Base-by-base conservation (phyloP, 179 eudicot species). In the Vitellaria paradoxa region DNA sequence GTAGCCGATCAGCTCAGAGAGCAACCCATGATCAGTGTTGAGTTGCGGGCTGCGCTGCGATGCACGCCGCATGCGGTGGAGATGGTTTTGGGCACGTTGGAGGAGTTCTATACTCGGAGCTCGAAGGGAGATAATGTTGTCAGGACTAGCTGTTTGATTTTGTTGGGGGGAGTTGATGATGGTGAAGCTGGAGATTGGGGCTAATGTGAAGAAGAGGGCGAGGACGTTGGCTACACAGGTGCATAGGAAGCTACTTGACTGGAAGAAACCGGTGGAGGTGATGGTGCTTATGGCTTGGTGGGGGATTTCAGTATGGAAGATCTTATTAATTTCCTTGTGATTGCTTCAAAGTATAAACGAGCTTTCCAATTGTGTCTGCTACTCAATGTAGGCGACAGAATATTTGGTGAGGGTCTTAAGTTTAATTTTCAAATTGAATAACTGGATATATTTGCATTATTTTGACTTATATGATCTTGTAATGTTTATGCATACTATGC, bases 81-180 rank as follows among this genome's bases (percentile, higher is more conserved):
- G 11, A 62, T 87, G 85, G 84, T 87, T 42, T 57, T 87, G 57
- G 83, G 79, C 20, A 81, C 89, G 9, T 15, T 86, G 65, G 84
- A 68, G 40, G 87, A 85, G 23, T 81, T 84, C 78, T 77, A 65
- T 37, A 52, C 50, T 26, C 18, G 73, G 13, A 57, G 17, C 2
- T 40, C 9, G 70, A 60, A 13, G 57, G 59, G 10, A 59, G 56
- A 30, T 40, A 12, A 6, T 4, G 30, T 52, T 18, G 3, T 83
- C 24, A 84, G 82, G 73, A 73, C 65, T 67, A 70, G 42, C 5
- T 82, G 81, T 21, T 61, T 81, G 70, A 68, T 77, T 42, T 72
- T 87, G 80, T 74, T 87, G n/a, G 76, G 86, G 82, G 80, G 86
- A 53, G 18, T 76, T 87, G 78, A 42, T 71, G 82, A 57, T 65